Conservation (phyloP, 2,329 filamentous ascomycete species). For the Hypomyces rosellus region DNA sequence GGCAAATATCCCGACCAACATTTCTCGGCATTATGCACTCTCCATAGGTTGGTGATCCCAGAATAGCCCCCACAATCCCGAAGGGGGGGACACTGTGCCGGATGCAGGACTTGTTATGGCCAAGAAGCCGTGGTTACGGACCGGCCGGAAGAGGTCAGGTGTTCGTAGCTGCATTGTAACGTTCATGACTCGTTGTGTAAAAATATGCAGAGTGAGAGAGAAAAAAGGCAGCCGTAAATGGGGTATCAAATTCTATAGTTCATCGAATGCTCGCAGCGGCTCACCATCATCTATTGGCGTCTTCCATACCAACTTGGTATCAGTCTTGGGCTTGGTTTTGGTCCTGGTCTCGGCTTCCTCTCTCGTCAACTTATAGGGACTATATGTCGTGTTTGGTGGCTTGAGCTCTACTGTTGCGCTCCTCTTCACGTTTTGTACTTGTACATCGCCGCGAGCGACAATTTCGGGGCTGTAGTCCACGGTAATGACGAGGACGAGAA, state of each 20-base stretch:
- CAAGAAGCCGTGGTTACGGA: too few relatives aligned
- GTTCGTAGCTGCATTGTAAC: too few relatives aligned
- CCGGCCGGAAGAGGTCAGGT: too few relatives aligned
- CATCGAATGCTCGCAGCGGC: constrained; percentile 39
- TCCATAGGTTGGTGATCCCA: too few relatives aligned
- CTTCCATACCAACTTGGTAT: constrained; percentile 21
- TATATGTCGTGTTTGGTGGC: constrained; percentile 11
- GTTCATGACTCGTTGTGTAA: not conserved
- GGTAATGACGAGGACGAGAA: constrained; percentile 38
- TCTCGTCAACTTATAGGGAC: constrained; percentile 12
- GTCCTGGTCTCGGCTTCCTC: constrained; percentile 17
- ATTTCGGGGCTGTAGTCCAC: constrained; percentile 18
- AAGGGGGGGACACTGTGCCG: too few relatives aligned
- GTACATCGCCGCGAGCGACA: constrained; percentile 3
- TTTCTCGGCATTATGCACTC: too few relatives aligned
- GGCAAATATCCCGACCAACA: too few relatives aligned
- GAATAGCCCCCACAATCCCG: too few relatives aligned
- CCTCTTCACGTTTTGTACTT: not conserved
- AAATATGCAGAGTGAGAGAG: not conserved
- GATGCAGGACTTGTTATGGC: too few relatives aligned
- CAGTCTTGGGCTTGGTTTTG: constrained; percentile 17
- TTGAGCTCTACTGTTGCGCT: not conserved
- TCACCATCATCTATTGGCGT: constrained; percentile 27
- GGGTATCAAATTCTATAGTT: constrained; percentile 29
- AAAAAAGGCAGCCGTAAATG: not conserved